A percentile compares a stretch with the other conserved stretches of the same genome.
phyloP scores from a whole-genome alignment of 106 monocot species.

The Allium cepa region DNA sequence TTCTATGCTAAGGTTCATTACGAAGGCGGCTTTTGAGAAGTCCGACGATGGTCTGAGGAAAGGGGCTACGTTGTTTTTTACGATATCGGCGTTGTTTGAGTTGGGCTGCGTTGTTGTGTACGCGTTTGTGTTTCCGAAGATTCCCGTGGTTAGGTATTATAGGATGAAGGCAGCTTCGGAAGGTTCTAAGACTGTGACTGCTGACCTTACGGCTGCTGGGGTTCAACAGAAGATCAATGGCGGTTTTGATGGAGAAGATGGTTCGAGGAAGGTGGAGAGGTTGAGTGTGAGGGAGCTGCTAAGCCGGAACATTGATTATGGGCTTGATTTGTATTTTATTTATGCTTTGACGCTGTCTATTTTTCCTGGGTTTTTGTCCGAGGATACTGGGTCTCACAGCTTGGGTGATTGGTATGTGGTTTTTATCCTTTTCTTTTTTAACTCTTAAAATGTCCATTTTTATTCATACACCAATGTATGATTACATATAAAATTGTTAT shows the following conservation, averaged over 20 bases:
- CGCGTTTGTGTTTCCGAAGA: conserved; percentile 78
- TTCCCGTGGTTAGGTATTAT: conserved; percentile 68
- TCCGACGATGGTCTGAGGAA: conserved; percentile 48
- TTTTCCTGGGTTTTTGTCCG: conserved; percentile 86
- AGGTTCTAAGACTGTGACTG: conserved; percentile 69
- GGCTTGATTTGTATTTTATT: conserved; percentile 46
- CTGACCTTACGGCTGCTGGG: conserved; percentile 78
- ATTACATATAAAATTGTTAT: too few species aligned
- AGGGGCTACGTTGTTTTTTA: conserved; percentile 57
- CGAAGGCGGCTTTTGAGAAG: conserved; percentile 49
- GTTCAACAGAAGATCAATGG: conserved; percentile 14
- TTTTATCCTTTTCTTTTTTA: background rate
- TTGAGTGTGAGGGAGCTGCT: conserved; percentile 51
- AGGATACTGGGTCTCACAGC: conserved; percentile 75
- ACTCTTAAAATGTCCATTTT: too few species aligned
- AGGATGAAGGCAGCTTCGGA: conserved; percentile 54
- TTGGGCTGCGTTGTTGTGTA: conserved; percentile 71
- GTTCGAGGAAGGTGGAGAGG: conserved; percentile 20
- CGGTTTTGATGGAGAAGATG: conserved; percentile 15
- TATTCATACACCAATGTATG: too few species aligned
- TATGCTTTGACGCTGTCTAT: conserved; percentile 81
- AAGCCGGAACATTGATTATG: conserved; percentile 62
- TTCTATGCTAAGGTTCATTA: conserved; percentile 45
- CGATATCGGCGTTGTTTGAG: conserved; percentile 57
- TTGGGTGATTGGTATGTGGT: conserved; percentile 65